Base-by-base conservation (phyloP, 2,329 filamentous ascomycete species). In the Trichophyton rubrum region DNA sequence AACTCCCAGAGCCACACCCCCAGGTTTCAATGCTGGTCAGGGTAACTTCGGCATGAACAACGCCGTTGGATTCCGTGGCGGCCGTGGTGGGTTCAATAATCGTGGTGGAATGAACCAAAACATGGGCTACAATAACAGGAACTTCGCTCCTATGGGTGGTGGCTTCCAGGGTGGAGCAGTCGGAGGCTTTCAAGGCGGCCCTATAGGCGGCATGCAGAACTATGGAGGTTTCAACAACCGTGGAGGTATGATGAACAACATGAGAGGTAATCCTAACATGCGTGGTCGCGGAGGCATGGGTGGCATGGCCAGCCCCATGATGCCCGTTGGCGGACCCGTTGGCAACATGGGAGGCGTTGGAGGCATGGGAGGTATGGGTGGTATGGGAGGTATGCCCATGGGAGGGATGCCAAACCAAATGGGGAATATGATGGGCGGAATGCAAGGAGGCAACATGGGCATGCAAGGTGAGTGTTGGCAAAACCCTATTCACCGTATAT, bases 281-380 rank as follows among this genome's bases (percentile, higher is more conserved):
- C 75, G 79, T 49, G 78, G 78, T 72, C 80, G 79, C 62, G 70
- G 82, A 69, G 79, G 82, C 43, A 53, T 53, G 49, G 78, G 76
- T 56, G 78, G 76, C 56, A 83, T 87, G 82, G 80, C 78, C 17
- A 79, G 78, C 8, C 79, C 80, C 74, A 79, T 78, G 74, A 79
- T 79, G 74, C 60, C 60, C 3, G 49, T 53, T 30, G 49, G 49
- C 27, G 43, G 11, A 62, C 61, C 49, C 56, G 40, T 43, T 43
- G 40, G 40, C 15, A 17, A 17, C 3, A 59, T 51, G 64, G 64
- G 64, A 66, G 64, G 63, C 62, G 62, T 2, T 77, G 78, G 71
- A 73, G 76, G 70, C 59, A 77, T 78, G 74, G 73, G 73, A 58
- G 75, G 69, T 62, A 81, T 83, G 77, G 76, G 74, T 47, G 74